A percentile compares a stretch with the other conserved stretches of the same genome.
phyloP scores from a whole-genome alignment of 2,329 filamentous ascomycete genomes.

The Myriosclerotinia scirpicola region DNA sequence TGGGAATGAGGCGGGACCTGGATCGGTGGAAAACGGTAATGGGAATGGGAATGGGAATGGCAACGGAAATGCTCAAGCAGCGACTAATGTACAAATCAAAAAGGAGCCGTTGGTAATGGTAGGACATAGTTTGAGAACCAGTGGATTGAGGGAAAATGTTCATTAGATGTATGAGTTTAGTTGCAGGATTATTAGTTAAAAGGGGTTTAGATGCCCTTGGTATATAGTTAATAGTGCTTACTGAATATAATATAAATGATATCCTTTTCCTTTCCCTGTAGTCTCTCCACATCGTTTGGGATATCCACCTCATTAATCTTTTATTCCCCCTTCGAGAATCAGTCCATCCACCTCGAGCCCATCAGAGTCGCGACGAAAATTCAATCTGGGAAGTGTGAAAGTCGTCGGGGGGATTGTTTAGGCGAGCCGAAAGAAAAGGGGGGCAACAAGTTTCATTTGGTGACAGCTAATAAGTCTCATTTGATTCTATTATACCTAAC shows the following conservation, averaged over 20 bases:
- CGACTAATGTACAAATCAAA: not conserved
- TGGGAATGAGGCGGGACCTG: constrained; percentile 20
- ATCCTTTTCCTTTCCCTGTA: too few species aligned
- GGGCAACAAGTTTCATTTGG: too few species aligned
- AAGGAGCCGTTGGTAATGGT: constrained; percentile 30
- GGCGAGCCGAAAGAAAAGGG: too few species aligned
- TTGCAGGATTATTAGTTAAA: not conserved
- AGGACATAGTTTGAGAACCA: constrained; percentile 39
- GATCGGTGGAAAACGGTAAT: constrained; percentile 18
- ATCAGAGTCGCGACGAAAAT: too few species aligned
- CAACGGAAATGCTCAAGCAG: constrained; percentile 2
- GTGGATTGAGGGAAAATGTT: constrained; percentile 40
- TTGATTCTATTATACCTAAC: constrained; percentile 4
- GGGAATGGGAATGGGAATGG: constrained; percentile 29
- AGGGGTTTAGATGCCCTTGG: not conserved
- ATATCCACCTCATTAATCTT: too few species aligned
- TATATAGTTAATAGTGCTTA: not conserved
- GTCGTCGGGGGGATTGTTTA: too few species aligned
- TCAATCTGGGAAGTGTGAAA: too few species aligned
- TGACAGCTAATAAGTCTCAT: not conserved
- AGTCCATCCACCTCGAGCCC: too few species aligned
- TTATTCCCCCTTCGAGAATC: too few species aligned
- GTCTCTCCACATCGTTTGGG: too few species aligned
- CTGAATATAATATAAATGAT: not conserved
- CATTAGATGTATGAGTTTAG: not conserved